Base-by-base conservation (phyloP, 2,329 filamentous ascomycete species). In the Aschersonia sp. region DNA sequence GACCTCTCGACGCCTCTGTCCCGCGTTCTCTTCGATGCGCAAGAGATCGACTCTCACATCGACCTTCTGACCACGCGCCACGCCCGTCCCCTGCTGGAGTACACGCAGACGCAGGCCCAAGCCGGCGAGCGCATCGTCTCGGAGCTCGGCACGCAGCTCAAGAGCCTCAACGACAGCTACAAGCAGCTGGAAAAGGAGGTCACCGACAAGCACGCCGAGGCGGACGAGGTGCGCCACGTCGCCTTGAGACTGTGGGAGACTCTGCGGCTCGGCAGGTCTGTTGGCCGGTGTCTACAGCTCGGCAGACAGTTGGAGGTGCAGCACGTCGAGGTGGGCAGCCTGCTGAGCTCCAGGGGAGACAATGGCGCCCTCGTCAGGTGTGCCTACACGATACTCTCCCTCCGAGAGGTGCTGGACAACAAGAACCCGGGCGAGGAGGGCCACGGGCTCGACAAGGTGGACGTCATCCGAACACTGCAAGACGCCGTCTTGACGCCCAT, bases 1-100 rank as follows among this genome's bases (percentile, higher is more conserved):
- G 92, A 98, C 64, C 84, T 98, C 49, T 91, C 89, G 5, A 97
- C 92, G 12, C 91, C 92, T 3, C 76, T 98, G 45, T 95, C 89
- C 4, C 81, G 88, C 48, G 89, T 96, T 4, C 80, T 97, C 5
- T 98, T 98, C 66, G 92, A 98, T 65, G 83, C 92, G 3, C 92
- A 97, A 62, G 92, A 97, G 66, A 84, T 98, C 54, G 91, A 97
- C 66, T 94, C 89, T 0, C 89, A 94, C 61, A 95, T 98, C 53
- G 88, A 98, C 63, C 77, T 79, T 3, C 75, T 97, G 41, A 94
- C 91, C 5, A 92, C 89, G 2, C 82, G 85, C 53, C 85, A 83
- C 31, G 89, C 92, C 3, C 69, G 91, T 0, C 85, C 89, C 0
- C 73, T 98, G 31, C 75, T 98, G 28, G 71, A 80, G 31, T 77